Conservation (phyloP, 2,329 filamentous ascomycete species). For the Sclerotinia subarctica region DNA sequence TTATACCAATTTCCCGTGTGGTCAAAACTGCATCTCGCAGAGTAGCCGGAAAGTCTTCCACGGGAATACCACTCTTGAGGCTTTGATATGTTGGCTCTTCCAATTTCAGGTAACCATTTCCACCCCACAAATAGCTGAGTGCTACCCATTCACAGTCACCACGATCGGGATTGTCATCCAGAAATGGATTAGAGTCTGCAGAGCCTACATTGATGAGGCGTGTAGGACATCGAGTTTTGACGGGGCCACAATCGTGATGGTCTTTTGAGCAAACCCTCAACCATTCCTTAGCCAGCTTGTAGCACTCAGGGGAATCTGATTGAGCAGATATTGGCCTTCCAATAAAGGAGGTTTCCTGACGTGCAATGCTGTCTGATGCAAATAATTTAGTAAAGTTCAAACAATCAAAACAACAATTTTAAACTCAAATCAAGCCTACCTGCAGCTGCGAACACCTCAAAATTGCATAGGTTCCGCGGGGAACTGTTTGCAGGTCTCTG, state of each 20-base stretch:
- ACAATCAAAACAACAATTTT: background rate
- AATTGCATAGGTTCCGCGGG: constrained; percentile 11
- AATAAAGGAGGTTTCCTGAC: constrained; percentile 3
- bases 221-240: constrained; percentile 14
- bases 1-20: constrained; percentile 1
- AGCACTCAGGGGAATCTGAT: constrained; percentile 14
- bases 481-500: constrained; percentile 14
- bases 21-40: constrained; percentile 12
- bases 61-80: constrained; percentile 3
- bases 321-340: constrained; percentile 14
- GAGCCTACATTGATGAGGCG: constrained; percentile 19
- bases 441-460: constrained; percentile 7
- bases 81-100: constrained; percentile 6
- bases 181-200: background rate
- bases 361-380: background rate
- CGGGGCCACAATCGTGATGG: constrained; percentile 10
- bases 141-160: constrained; percentile 6
- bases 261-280: constrained; percentile 13
- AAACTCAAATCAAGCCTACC: background rate
- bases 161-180: constrained; percentile 9
- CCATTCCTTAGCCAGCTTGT: constrained; percentile 16
- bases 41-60: constrained; percentile 12
- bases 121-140: constrained; percentile 19
- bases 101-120: constrained; percentile 9
- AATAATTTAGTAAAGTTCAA: background rate